A percentile compares a stretch with the other conserved stretches of the same genome.
Conservation (phyloP, 257 asterid genomes). For the Petrea volubilis region DNA sequence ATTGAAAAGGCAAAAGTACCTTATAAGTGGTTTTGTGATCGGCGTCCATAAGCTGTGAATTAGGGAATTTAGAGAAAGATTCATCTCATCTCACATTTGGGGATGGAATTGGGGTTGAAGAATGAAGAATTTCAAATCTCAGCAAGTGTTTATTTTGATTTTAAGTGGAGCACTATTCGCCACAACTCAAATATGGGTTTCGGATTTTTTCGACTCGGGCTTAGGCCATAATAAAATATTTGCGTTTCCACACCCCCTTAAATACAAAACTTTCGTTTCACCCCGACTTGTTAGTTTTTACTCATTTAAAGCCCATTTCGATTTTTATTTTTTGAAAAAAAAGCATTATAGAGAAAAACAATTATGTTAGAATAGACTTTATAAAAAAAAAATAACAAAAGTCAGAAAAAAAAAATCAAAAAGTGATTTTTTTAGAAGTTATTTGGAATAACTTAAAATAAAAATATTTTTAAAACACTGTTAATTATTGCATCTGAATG, state of each 20-base stretch:
- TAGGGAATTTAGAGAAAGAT: constrained; percentile 23
- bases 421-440: too few relatives aligned
- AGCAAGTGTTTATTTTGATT: neutral
- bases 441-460: too few relatives aligned
- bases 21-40: constrained; percentile 24
- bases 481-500: too few relatives aligned
- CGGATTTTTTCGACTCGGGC: neutral
- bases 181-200: constrained; percentile 15
- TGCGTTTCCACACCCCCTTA: neutral
- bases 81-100: constrained; percentile 29
- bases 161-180: constrained; percentile 33
- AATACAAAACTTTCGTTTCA: too few relatives aligned
- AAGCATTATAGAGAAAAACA: too few relatives aligned
- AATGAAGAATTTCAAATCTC: neutral
- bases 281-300: too few relatives aligned
- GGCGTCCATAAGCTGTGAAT: constrained; percentile 38
- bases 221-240: neutral
- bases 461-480: too few relatives aligned
- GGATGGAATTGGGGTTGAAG: neutral
- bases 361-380: too few relatives aligned
- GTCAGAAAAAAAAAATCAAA: too few relatives aligned
- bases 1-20: constrained; percentile 14
- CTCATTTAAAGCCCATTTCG: too few relatives aligned
- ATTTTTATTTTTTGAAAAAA: too few relatives aligned
- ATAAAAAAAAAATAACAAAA: too few relatives aligned